Conservation (phyloP, 352 stramenopile genomes). For the Globisporangium splendens region DNA sequence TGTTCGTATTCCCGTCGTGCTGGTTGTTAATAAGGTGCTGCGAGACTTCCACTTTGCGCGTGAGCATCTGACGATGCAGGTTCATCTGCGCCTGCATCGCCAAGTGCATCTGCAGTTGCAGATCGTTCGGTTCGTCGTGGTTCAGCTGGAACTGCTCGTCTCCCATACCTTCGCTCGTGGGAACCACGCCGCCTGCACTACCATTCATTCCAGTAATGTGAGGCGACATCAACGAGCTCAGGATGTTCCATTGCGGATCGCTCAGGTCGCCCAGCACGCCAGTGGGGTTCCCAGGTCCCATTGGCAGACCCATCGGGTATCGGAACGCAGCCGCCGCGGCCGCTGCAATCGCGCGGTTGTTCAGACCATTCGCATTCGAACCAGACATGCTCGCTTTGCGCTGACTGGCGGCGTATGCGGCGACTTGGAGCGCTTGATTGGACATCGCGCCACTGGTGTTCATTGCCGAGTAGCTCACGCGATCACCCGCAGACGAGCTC, state of each 20-base stretch:
- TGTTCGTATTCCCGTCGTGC: slow-evolving; percentile 15
- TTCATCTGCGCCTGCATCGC: slow-evolving; percentile 89
- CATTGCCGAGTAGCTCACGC: slow-evolving; percentile 6
- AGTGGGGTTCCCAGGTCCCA: slow-evolving; percentile 2
- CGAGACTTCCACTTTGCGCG: slow-evolving; percentile 79
- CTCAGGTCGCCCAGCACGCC: slow-evolving; percentile 33
- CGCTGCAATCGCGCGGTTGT: slow-evolving; percentile 17
- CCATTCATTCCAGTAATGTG: slow-evolving; percentile 42
- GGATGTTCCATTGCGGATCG: slow-evolving; percentile 76
- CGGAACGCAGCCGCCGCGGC: slow-evolving; percentile 34
- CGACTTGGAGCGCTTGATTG: slow-evolving; percentile 13
- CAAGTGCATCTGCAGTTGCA: slow-evolving; percentile 84
- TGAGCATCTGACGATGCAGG: slow-evolving; percentile 84
- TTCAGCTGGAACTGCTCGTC: slow-evolving; percentile 48
- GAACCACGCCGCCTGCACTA: slow-evolving; percentile 7
- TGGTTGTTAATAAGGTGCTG: slow-evolving; percentile 39
- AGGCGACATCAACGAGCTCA: slow-evolving; percentile 76
- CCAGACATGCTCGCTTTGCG: slow-evolving; percentile 12
- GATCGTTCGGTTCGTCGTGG: slow-evolving; percentile 50
- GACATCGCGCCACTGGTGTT: neutral
- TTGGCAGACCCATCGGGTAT: slow-evolving; percentile 26
- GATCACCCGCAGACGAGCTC: slow-evolving; percentile 1
- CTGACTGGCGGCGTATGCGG: slow-evolving; percentile 8
- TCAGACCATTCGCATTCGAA: neutral
- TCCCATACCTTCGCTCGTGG: slow-evolving; percentile 30